phyloP scores from a whole-genome alignment of 2,329 filamentous ascomycete genomes.

The Diaporthe humulicola region DNA sequence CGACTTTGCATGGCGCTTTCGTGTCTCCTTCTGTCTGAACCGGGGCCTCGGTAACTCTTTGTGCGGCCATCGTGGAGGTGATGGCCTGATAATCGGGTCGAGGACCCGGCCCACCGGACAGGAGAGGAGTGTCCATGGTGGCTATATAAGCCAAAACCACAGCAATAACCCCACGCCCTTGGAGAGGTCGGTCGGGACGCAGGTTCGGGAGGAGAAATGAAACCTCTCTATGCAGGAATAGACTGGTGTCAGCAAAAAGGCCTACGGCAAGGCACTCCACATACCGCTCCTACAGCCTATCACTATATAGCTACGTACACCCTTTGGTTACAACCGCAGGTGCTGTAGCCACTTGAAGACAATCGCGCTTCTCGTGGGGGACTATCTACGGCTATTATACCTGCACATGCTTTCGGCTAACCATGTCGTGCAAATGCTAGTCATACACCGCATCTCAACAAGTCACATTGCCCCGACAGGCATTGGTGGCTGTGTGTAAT shows the following conservation, averaged over 20 bases:
- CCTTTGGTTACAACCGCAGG: neutral
- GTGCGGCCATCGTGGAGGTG: neutral
- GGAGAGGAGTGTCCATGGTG: slow-evolving; percentile 25
- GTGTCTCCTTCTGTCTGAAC: neutral
- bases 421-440: slow-evolving; percentile 3
- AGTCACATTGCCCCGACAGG: neutral
- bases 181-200: neutral
- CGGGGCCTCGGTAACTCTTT: neutral
- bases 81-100: neutral
- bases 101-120: neutral
- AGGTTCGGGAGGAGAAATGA: neutral
- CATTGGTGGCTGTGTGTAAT: slow-evolving; percentile 7
- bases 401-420: slow-evolving; percentile 21
- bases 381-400: slow-evolving; percentile 3
- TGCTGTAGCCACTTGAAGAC: neutral
- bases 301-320: slow-evolving; percentile 9
- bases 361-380: slow-evolving; percentile 3
- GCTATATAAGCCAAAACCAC: neutral
- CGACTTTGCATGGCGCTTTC: neutral
- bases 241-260: slow-evolving; percentile 13
- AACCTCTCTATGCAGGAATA: slow-evolving; percentile 9
- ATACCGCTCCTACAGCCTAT: slow-evolving; percentile 11
- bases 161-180: neutral
- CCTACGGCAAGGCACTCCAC: neutral
- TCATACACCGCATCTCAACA: slow-evolving; percentile 14